These are phyloP conservation scores for Jimgerdemannia flammicorona DNA, from an alignment of 192 early-diverging fungal genomes.

Conservation along the genomic window DNA sequence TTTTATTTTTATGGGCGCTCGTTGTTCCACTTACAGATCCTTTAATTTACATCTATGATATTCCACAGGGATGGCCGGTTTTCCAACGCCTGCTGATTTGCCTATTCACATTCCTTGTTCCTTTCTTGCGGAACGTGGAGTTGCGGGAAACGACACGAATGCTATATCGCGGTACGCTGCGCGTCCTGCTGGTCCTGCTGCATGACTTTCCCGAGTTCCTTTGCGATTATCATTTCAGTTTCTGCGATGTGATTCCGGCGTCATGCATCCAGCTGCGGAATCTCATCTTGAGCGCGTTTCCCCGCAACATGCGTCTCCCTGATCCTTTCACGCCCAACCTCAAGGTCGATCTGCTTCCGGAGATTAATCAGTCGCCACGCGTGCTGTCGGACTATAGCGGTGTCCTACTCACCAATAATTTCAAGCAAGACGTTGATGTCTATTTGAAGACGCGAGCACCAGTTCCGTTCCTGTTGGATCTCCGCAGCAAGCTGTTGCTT, in stretches of 20 bases:
- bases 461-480: conserved; percentile 54
- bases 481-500: conserved; percentile 46
- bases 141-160: conserved; percentile 70
- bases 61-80: conserved; percentile 73
- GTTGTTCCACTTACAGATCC: background rate
- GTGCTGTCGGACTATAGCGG: conserved; percentile 85
- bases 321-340: conserved; percentile 96
- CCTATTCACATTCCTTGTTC: conserved; percentile 84
- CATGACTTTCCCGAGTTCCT: conserved; percentile 99
- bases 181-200: conserved; percentile 86
- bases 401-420: conserved; percentile 49
- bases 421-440: conserved; percentile 73
- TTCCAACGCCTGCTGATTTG: conserved; percentile 81
- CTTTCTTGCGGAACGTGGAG: conserved; percentile 72
- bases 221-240: conserved; percentile 84
- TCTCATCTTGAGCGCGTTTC: conserved; percentile 95
- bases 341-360: conserved; percentile 87
- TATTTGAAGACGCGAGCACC: conserved; percentile 61
- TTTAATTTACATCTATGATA: background rate
- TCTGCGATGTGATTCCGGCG: conserved; percentile 89
- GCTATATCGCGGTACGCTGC: conserved; percentile 86
- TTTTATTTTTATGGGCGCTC: background rate
- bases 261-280: conserved; percentile 94
- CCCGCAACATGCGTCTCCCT: conserved; percentile 90
- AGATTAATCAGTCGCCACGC: conserved; percentile 80